These are phyloP conservation scores for Plenodomus lindquistii DNA, from an alignment of 2,329 filamentous ascomycete genomes.

Conservation along the genomic window DNA sequence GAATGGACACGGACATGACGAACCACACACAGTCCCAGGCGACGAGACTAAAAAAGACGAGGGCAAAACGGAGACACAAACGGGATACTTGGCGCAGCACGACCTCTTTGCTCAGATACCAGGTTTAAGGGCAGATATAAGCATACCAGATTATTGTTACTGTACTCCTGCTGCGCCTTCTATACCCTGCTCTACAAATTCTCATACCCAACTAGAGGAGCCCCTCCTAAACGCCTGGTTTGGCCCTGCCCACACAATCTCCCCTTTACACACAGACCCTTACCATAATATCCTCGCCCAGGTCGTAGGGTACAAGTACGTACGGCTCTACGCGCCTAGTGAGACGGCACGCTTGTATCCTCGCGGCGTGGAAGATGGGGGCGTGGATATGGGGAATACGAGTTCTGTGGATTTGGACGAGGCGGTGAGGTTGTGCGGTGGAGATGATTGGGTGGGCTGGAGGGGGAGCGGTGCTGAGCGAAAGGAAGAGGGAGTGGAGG, in stretches of 20 bases:
- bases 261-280: slow-evolving; percentile 88
- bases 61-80: slow-evolving; percentile 28
- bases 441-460: slow-evolving; percentile 3
- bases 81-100: slow-evolving; percentile 90
- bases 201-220: slow-evolving; percentile 38
- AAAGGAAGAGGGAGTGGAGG: slow-evolving; percentile 4
- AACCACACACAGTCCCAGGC: neutral
- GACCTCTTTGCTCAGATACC: slow-evolving; percentile 85
- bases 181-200: slow-evolving; percentile 18
- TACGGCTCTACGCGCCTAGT: slow-evolving; percentile 82
- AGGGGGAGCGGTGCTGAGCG: slow-evolving; percentile 47
- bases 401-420: slow-evolving; percentile 74
- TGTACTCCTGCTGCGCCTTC: slow-evolving; percentile 54
- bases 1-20: neutral
- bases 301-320: slow-evolving; percentile 86
- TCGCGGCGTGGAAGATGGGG: slow-evolving; percentile 62
- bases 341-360: slow-evolving; percentile 62
- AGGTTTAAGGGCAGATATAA: slow-evolving; percentile 72
- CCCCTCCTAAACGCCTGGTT: slow-evolving; percentile 91
- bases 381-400: slow-evolving; percentile 92
- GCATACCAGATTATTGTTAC: slow-evolving; percentile 83
- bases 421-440: slow-evolving; percentile 59
- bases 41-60: neutral
- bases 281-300: slow-evolving; percentile 93
- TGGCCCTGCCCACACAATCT: slow-evolving; percentile 84